These are phyloP conservation scores for Penicillium waksmanii DNA, from an alignment of 495 filamentous ascomycete species.

Conservation along the genomic window DNA sequence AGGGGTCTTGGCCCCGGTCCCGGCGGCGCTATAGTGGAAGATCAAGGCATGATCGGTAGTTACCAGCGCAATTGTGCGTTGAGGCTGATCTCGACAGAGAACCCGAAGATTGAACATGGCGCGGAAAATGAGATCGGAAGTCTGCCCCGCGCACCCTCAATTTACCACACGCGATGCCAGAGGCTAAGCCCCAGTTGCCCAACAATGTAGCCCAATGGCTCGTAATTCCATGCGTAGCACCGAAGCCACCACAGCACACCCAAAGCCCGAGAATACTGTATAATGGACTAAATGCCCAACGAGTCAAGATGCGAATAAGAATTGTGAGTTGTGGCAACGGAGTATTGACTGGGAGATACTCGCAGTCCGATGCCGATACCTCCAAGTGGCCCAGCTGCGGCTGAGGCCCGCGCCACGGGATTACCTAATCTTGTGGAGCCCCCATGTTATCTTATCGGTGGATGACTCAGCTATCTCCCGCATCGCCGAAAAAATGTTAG, in stretches of 20 bases:
- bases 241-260: neutral
- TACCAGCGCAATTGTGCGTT: slow-evolving; percentile 81
- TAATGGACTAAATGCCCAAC: neutral
- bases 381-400: neutral
- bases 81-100: slow-evolving; percentile 66
- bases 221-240: slow-evolving; percentile 4
- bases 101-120: slow-evolving; percentile 48
- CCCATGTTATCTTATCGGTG: slow-evolving; percentile 10
- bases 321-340: neutral
- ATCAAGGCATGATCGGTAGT: slow-evolving; percentile 80
- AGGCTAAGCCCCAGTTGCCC: slow-evolving; percentile 14
- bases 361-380: too few species aligned
- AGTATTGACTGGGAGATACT: too few species aligned
- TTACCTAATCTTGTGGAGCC: neutral
- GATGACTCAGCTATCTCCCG: slow-evolving; percentile 19
- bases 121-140: slow-evolving; percentile 1
- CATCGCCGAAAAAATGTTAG: neutral
- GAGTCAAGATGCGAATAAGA: neutral
- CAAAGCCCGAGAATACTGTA: neutral
- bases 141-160: neutral
- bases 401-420: neutral
- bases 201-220: neutral
- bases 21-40: slow-evolving; percentile 71
- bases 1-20: slow-evolving; percentile 49
- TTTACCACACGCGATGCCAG: slow-evolving; percentile 9